Conservation (phyloP, 1,139 yeast species). For the Yamadazyma atlantica region DNA sequence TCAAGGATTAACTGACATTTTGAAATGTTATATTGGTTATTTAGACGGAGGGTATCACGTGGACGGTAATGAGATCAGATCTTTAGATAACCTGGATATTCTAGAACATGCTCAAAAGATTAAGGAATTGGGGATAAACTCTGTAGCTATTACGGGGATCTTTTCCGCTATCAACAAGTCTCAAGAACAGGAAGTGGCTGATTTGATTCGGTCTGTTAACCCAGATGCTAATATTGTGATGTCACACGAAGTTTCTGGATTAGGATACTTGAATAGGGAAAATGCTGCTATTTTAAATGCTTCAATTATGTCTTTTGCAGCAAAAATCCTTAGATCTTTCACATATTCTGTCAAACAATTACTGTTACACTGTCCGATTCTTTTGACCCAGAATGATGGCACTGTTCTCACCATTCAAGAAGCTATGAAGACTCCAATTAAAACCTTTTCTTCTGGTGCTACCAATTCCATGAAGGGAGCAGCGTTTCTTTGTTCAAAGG, state of each 20-base stretch:
- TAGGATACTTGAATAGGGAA: conserved; percentile 42
- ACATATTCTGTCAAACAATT: conserved; percentile 26
- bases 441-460: conserved; percentile 45
- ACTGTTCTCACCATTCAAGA: conserved; percentile 36
- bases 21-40: conserved; percentile 29
- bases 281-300: conserved; percentile 44
- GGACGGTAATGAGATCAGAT: conserved; percentile 33
- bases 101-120: conserved; percentile 26
- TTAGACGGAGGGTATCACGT: conserved; percentile 39
- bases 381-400: conserved; percentile 45
- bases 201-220: conserved; percentile 23
- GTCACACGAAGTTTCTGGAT: conserved; percentile 36
- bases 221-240: conserved; percentile 33
- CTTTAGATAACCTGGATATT: conserved; percentile 29
- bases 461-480: conserved; percentile 50
- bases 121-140: conserved; percentile 23
- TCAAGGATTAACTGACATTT: conserved; percentile 25
- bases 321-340: conserved; percentile 32
- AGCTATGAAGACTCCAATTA: conserved; percentile 34
- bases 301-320: conserved; percentile 38
- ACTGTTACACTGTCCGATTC: conserved; percentile 33
- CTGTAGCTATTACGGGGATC: conserved; percentile 37
- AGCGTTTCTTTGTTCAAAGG: conserved; percentile 32
- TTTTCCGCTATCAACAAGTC: conserved; percentile 33
- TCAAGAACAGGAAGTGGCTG: conserved; percentile 32